Base-by-base conservation (phyloP, 179 eudicot genomes). In the Gypsophila paniculata region DNA sequence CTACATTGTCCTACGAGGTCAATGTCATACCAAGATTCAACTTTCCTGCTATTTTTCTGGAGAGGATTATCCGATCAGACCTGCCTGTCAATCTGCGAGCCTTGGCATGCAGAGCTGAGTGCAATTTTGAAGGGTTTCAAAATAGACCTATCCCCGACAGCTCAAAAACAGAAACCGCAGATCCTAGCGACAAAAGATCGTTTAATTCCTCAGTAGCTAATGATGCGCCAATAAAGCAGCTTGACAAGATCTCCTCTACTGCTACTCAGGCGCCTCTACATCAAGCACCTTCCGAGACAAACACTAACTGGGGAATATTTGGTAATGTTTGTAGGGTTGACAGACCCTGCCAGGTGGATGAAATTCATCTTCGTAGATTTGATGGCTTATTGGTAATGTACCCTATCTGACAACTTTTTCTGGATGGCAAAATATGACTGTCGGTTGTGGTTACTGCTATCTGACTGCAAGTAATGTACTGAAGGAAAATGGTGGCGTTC, bases 401-500 rank as follows among this genome's bases (percentile, higher is more conserved):
- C 73, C 72, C 58, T 58, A 36, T 65, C 61, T 25, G 17, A 54
- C 29, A 18, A 53, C 63, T 84, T 25, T 76, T 63, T 74, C 73
- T 55, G 49, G 69, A 69, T 65, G 34, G 14, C 10, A 38, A 65
- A 71, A 44, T 64, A 26, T 44, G 18, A 68, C 42, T 12, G 68
- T 75, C 2, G 59, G 59, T 9, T 42, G 46, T 54, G 73, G 60
- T 70, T 57, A 15, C 66, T 49, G 74, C 71, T 19, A 64, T 71
- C 69, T 87, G 66, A 80, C 77, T 78, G 29, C 70, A 57, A 62
- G 57, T 75, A 84, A 74, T 82, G 69, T 71, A 57, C 72, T 88
- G 84, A 83, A 94, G 99, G 99, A 94, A 82, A 82, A 90, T 82
- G 99, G 99, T 63, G 99, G 99, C 21, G 99, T 91, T 70, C 99